Evolutionary conservation across 371 early-diverging fungal species (phyloP), one percentile per base, ranked within the genome.

Genomic region (Hamiltosporidium tvaerminnensis): DNA sequence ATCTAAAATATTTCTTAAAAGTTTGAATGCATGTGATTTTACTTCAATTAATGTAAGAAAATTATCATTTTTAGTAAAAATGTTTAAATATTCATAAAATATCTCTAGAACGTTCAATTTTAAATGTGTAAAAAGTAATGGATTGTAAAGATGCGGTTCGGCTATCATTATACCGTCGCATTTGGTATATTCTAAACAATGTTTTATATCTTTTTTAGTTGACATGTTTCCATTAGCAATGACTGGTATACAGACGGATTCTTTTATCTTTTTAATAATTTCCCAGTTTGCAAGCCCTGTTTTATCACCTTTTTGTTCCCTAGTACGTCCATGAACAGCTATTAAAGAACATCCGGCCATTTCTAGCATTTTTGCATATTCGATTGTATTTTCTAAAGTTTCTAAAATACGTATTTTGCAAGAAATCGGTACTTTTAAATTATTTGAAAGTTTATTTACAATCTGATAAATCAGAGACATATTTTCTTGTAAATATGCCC

Each of bases 221-320:
- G 92, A 70, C 49, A 96, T 91, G 64, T 92, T 92, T 35, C 96
- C 96, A 75, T 96, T 96, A 53, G 92, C 89, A 74, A 93, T 82
- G 0, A 96, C 93, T 1, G 96, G 96, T 1, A 96, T 90, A 3
- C 55, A 59, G 1, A 88, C 70, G 7, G 66, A 67, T 47, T 81
- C 73, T 55, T 89, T 91, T n/a, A 96, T 89, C 0, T 81, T 79
- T 69, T 82, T 83, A 67, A 96, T 96, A 71, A 91, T 86, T 59
- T 85, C 83, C 96, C 94, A 96, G 77, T 94, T 91, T 0, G 93
- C 95, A 31, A 96, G 67, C 2, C 96, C 96, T 31, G 93, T 90
- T 50, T 86, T 82, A 59, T 87, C 87, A 2, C 95, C 96, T 76
- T 88, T 92, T 80, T 92, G 92, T 65, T 96, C 92, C 58, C 95